Conservation (phyloP, 2,329 filamentous ascomycete species). For the Colletotrichum chlorophyti region DNA sequence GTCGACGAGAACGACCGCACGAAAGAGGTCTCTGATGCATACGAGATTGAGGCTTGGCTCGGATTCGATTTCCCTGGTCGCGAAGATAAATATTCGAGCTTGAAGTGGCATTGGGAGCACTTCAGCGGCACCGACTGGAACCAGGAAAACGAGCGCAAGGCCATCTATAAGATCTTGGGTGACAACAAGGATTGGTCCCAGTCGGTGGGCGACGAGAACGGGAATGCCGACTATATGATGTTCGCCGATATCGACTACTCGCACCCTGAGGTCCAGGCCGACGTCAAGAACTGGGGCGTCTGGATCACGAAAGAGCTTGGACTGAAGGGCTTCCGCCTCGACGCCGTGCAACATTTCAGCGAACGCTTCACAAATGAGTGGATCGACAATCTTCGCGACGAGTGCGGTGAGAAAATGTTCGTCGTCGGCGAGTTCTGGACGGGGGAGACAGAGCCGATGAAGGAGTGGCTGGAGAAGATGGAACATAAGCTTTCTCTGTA, state of each 20-base stretch:
- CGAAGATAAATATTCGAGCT: slow-evolving; percentile 63
- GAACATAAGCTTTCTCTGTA: slow-evolving; percentile 66
- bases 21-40: slow-evolving; percentile 59
- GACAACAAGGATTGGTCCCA: slow-evolving; percentile 68
- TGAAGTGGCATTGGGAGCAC: slow-evolving; percentile 74
- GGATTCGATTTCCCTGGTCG: slow-evolving; percentile 72
- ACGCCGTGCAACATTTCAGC: slow-evolving; percentile 76
- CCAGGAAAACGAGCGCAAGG: slow-evolving; percentile 59
- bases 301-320: slow-evolving; percentile 69
- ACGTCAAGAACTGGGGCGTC: slow-evolving; percentile 69
- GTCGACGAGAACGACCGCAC: slow-evolving; percentile 68
- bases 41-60: slow-evolving; percentile 73
- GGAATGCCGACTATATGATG: slow-evolving; percentile 76
- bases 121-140: slow-evolving; percentile 75
- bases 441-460: slow-evolving; percentile 39
- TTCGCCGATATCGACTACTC: slow-evolving; percentile 73
- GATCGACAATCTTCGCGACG: slow-evolving; percentile 59
- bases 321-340: slow-evolving; percentile 70
- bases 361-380: slow-evolving; percentile 68
- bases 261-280: slow-evolving; percentile 66
- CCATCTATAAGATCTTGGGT: slow-evolving; percentile 71
- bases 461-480: slow-evolving; percentile 47
- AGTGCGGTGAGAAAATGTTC: slow-evolving; percentile 42
- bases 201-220: slow-evolving; percentile 65
- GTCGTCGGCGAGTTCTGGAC: slow-evolving; percentile 46